phyloP scores from a whole-genome alignment of 2,329 filamentous ascomycete species.

The Diaporthe ampelina region DNA sequence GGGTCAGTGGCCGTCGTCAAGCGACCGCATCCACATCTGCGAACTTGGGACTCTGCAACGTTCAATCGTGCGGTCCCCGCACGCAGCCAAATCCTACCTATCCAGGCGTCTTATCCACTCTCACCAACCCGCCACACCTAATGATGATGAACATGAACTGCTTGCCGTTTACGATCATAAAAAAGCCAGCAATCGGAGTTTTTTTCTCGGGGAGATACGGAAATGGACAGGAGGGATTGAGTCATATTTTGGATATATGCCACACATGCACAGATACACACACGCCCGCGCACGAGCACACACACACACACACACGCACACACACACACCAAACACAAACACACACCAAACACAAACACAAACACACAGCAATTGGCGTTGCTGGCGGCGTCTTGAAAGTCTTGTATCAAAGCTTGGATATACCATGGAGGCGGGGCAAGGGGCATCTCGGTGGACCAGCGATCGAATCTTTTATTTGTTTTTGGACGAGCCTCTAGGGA shows the following conservation, averaged over 20 bases:
- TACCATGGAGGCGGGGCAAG: constrained; percentile 34
- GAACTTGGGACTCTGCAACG: neutral
- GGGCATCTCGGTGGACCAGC: constrained; percentile 36
- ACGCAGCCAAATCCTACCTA: constrained; percentile 9
- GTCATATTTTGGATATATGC: constrained; percentile 31
- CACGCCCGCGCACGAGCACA: neutral
- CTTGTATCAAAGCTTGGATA: constrained; percentile 39
- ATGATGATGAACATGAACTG: constrained; percentile 42
- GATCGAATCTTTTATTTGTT: constrained; percentile 26
- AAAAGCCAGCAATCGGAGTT: constrained; percentile 37
- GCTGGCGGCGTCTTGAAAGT: constrained; percentile 41
- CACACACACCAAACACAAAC: too few relatives aligned
- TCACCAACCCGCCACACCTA: constrained; percentile 28
- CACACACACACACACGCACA: constrained; percentile 16
- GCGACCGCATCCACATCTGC: constrained; percentile 23
- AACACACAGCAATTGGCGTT: constrained; percentile 40
- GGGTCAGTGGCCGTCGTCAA: neutral
- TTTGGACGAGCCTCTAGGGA: constrained; percentile 11
- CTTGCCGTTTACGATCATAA: constrained; percentile 36
- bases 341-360: too few relatives aligned
- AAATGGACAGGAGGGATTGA: constrained; percentile 25
- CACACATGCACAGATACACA: constrained; percentile 4
- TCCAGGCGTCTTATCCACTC: neutral
- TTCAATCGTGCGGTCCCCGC: constrained; percentile 7
- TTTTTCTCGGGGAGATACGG: constrained; percentile 21